Evolutionary conservation across 164 flowering plant genomes (phyloP).

Genomic region (Piper betle): DNA sequence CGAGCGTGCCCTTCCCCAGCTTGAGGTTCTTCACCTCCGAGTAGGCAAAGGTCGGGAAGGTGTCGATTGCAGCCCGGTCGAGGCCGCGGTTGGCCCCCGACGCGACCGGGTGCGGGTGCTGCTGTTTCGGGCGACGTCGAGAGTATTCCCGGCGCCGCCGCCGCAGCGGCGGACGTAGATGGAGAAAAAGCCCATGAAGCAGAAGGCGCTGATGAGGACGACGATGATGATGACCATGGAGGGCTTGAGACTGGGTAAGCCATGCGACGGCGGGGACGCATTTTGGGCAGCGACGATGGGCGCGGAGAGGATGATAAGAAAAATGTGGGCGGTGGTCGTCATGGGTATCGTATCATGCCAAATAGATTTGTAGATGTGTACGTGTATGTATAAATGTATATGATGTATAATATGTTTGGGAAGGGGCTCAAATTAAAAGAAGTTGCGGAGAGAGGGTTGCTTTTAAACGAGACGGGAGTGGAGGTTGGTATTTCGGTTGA

Average conservation of each 20-base stretch:
- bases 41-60: conserved; percentile 22
- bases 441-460: too few relatives aligned
- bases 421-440: too few relatives aligned
- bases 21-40: conserved; percentile 24
- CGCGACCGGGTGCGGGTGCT: conserved; percentile 15
- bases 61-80: conserved; percentile 14
- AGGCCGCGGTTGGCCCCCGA: conserved; percentile 29
- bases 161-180: conserved; percentile 29
- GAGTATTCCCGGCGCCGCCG: conserved; percentile 1
- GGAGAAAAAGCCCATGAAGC: conserved; percentile 23
- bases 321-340: neutral
- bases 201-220: conserved; percentile 16
- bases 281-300: conserved; percentile 7
- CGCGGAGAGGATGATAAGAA: neutral
- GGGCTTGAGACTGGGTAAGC: conserved; percentile 12
- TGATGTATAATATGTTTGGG: too few relatives aligned
- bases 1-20: conserved; percentile 24
- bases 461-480: too few relatives aligned
- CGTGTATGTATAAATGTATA: too few relatives aligned
- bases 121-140: neutral
- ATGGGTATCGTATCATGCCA: neutral
- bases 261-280: conserved; percentile 2
- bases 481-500: too few relatives aligned
- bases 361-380: too few relatives aligned
- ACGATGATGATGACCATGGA: conserved; percentile 19